Conservation (phyloP, 805 yeast species). For the Kodamaea sagamina region DNA sequence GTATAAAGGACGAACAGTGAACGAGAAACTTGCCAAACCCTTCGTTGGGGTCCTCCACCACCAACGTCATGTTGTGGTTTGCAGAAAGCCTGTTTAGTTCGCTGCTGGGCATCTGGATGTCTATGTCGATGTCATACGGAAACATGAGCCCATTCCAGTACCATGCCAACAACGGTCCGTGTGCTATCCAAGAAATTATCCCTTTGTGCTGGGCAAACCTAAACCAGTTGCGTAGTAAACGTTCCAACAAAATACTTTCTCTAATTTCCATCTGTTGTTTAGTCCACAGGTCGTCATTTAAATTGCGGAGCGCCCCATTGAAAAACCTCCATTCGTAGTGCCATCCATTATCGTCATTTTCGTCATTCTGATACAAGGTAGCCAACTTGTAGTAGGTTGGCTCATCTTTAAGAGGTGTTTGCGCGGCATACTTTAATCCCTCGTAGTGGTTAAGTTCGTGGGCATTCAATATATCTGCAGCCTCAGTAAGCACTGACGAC, state of each 20-base stretch:
- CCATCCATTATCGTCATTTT: slow-evolving; percentile 16
- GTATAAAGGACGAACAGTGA: slow-evolving; percentile 34
- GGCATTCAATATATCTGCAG: not conserved
- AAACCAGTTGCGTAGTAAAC: slow-evolving; percentile 18
- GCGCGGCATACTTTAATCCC: slow-evolving; percentile 18
- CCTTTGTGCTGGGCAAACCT: slow-evolving; percentile 14
- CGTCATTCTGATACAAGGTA: slow-evolving; percentile 17
- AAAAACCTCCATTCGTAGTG: slow-evolving; percentile 28
- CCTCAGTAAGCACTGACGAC: not conserved
- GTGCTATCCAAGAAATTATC: slow-evolving; percentile 18
- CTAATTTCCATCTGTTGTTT: slow-evolving; percentile 12
- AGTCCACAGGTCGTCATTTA: slow-evolving; percentile 10
- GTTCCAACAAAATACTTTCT: slow-evolving; percentile 15
- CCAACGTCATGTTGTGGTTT: slow-evolving; percentile 17
- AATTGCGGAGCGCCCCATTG: slow-evolving; percentile 16
- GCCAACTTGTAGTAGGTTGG: slow-evolving; percentile 25
- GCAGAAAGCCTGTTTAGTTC: slow-evolving; percentile 16
- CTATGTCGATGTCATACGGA: slow-evolving; percentile 20
- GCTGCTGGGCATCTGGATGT: slow-evolving; percentile 18
- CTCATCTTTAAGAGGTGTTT: slow-evolving; percentile 15
- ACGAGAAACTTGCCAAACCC: slow-evolving; percentile 28
- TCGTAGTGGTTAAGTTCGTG: slow-evolving; percentile 17
- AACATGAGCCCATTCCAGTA: slow-evolving; percentile 20
- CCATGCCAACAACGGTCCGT: slow-evolving; percentile 19
- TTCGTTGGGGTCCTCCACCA: slow-evolving; percentile 20